Base-by-base conservation (phyloP, 2,329 filamentous ascomycete genomes). In the Malbranchea cinnamomea region DNA sequence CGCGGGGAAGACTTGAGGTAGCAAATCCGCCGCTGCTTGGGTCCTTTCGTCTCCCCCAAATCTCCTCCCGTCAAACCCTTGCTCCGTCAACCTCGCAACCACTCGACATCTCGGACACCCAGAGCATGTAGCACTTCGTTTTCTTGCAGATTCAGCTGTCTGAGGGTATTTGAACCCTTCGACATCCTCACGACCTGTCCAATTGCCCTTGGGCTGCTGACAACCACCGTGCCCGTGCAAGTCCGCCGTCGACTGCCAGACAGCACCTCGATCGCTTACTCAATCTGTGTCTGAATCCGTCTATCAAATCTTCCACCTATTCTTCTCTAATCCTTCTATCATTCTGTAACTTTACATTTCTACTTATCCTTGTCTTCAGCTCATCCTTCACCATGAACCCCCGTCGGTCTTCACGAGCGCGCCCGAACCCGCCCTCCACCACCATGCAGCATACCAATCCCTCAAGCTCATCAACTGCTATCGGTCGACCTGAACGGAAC, bases 351-450 rank as follows among this genome's bases (percentile, higher is more conserved):
- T 28, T 32, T 32, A 31, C 29, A 26, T 13, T 30, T 10, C 6
- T 13, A 11, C 16, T 26, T 28, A 18, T 26, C 28, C 23, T 26
- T 13, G 24, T 23, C 22, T 22, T 32, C 31, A 8, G 23, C 37
- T 30, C 27, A 36, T 37, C 34, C 34, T 33, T 37, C 42, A 45
- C 49, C 48, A 71, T 71, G 67, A 67, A 78, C 52, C 81, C 80
- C 54, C 78, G 87, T 60, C 81, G 87, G 54, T 93, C 85, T 50
- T 89, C 85, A 57, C 77, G 87, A 68, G 83, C 83, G 63, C 80
- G 82, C 35, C 33, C 32, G 59, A 72, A 69, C 52, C 74, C 70
- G 47, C 63, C 68, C 47, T 38, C 28, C 12, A 69, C 75, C 48
- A 71, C 73, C 58, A 73, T 77, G 46, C 75, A 82, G 45, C 76